phyloP scores from a whole-genome alignment of 768 basidiomycete genomes.

The Kwoniella dendrophila region DNA sequence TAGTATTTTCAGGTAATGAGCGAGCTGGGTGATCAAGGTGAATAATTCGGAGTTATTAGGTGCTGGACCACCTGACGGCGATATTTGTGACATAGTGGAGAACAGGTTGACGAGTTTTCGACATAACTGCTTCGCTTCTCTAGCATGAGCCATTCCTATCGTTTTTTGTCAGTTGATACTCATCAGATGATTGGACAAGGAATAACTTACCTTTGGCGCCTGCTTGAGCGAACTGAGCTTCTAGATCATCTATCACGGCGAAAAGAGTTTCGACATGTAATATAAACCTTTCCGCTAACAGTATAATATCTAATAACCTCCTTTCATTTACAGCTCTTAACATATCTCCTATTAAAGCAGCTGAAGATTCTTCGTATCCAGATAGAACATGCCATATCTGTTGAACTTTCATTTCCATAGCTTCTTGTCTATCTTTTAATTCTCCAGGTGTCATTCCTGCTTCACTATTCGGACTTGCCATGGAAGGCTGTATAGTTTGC shows the following conservation, averaged over 20 bases:
- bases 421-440: slow-evolving; percentile 83
- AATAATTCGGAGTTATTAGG: slow-evolving; percentile 81
- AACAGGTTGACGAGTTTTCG: slow-evolving; percentile 98
- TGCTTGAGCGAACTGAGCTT: slow-evolving; percentile 77
- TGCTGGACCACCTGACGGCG: slow-evolving; percentile 26
- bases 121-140: slow-evolving; percentile 97
- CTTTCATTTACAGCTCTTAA: slow-evolving; percentile 94
- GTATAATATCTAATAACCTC: slow-evolving; percentile 92
- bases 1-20: slow-evolving; percentile 98
- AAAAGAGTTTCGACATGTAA: slow-evolving; percentile 97
- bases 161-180: slow-evolving; percentile 22
- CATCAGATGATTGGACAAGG: background rate
- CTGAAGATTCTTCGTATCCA: slow-evolving; percentile 98
- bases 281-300: slow-evolving; percentile 98
- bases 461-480: slow-evolving; percentile 67
- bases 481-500: slow-evolving; percentile 54
- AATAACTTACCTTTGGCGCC: slow-evolving; percentile 75
- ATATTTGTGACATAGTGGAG: slow-evolving; percentile 90
- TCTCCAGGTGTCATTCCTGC: slow-evolving; percentile 72
- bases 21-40: slow-evolving; percentile 95
- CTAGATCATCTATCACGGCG: slow-evolving; percentile 93
- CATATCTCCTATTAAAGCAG: slow-evolving; percentile 99
- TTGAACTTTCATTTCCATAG: slow-evolving; percentile 97
- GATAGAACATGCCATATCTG: slow-evolving; percentile 99
- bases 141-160: slow-evolving; percentile 95